phyloP scores from a whole-genome alignment of 768 basidiomycete species.

The Xerocomellus chrysenteron region DNA sequence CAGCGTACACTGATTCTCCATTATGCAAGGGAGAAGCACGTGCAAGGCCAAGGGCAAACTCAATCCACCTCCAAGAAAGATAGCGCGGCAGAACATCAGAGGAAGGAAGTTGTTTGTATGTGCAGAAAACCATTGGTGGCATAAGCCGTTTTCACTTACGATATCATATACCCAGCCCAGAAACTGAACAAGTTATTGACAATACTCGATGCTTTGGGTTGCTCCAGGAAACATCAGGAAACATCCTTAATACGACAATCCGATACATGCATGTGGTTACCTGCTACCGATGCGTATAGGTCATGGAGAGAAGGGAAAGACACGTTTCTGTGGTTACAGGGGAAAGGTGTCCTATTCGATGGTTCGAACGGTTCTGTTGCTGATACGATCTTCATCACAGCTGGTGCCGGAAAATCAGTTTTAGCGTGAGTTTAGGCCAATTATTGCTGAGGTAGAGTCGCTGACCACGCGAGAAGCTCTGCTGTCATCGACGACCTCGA shows the following conservation, averaged over 20 bases:
- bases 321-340: slow-evolving; percentile 14
- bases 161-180: not conserved
- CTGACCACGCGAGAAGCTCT: not conserved
- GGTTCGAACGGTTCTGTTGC: not conserved
- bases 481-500: not conserved
- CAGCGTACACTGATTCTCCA: not conserved
- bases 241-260: not conserved
- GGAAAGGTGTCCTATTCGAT: slow-evolving; percentile 13
- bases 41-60: not conserved
- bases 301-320: slow-evolving; percentile 4
- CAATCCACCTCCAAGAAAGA: not conserved
- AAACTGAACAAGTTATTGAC: not conserved
- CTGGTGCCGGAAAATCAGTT: not conserved
- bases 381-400: not conserved
- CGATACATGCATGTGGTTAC: slow-evolving; percentile 16
- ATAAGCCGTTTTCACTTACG: not conserved
- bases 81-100: not conserved
- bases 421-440: slow-evolving; percentile 1
- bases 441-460: too few species aligned
- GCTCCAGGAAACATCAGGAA: not conserved
- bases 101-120: slow-evolving; percentile 4
- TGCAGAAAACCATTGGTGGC: not conserved
- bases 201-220: not conserved
- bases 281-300: not conserved
- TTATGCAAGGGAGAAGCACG: not conserved